Evolutionary conservation across 352 stramenopile genomes (phyloP), one percentile per base, ranked within the genome.

Genomic region (Plasmopara halstedii): DNA sequence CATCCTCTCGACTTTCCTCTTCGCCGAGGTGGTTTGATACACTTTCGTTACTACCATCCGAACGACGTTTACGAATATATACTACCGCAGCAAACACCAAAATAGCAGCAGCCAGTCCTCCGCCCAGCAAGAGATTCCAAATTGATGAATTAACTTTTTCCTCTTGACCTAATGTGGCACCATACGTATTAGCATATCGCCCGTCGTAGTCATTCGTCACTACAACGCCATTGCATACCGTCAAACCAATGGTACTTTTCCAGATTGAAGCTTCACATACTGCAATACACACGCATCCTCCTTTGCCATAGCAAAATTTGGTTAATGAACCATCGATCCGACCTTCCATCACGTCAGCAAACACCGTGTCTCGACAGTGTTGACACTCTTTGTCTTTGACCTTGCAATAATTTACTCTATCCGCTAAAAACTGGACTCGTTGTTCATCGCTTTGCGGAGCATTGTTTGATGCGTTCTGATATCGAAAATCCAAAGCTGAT

Each of bases 181-280:
- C 64, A 32, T 55, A 63, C 15, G 14, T 54, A 35, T 63, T 50
- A 6, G 60, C 60, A 7, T 67, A 45, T n/a, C 64, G 32, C 8
- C 56, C 59, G 10, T 59, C 43, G 21, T 54, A 53, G 14, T 60
- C 42, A 36, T 42, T 58, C 34, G 55, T 58, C 13, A 57, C 27
- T 1, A 46, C 40, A 0, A 50, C 55, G 11, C 62, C 62, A 42
- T 72, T 64, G 36, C 58, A 68, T 6, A 68, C 58, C 8, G 46
- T 53, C 32, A 53, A 42, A 0, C 58, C 62, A 22, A 72, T 50
- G 0, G 58, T 66, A 1, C 17, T 34, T 29, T 53, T 59, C 64
- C 64, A 73, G 5, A 56, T 54, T 4, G 56, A 50, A n/a, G 70
- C 56, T 35, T 75, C 64, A 33, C 64, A 75, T 11, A 69, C 42